These are phyloP conservation scores for Acacia crassicarpa DNA, from an alignment of 306 rosid genomes.

Conservation along the genomic window DNA sequence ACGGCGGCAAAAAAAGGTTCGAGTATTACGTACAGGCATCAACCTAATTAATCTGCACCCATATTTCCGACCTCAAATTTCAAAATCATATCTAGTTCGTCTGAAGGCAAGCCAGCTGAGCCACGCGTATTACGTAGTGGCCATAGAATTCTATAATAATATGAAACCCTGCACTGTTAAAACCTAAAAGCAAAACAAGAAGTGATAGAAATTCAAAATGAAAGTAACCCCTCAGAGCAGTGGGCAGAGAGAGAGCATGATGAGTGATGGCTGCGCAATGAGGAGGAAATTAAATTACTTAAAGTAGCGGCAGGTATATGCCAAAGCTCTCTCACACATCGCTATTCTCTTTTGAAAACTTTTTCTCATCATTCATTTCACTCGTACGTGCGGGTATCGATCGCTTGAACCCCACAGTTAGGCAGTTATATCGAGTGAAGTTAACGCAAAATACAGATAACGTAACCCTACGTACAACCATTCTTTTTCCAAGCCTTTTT, in stretches of 20 bases:
- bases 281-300: neutral
- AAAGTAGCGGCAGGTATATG: neutral
- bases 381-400: slow-evolving; percentile 24
- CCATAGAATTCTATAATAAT: neutral
- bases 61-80: slow-evolving; percentile 14
- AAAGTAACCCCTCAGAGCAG: slow-evolving; percentile 12
- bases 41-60: slow-evolving; percentile 9
- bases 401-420: slow-evolving; percentile 29
- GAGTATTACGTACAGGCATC: slow-evolving; percentile 16
- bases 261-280: slow-evolving; percentile 24
- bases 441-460: slow-evolving; percentile 26
- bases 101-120: neutral
- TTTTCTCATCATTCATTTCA: slow-evolving; percentile 12
- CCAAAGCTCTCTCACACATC: slow-evolving; percentile 28
- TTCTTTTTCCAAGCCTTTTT: slow-evolving; percentile 21
- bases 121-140: neutral
- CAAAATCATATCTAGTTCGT: neutral
- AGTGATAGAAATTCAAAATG: slow-evolving; percentile 16
- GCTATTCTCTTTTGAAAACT: slow-evolving; percentile 12
- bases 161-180: neutral
- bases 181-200: neutral
- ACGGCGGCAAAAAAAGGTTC: neutral
- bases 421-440: slow-evolving; percentile 31
- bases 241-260: slow-evolving; percentile 10
- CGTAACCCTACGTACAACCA: slow-evolving; percentile 11